Conservation (phyloP, 1,284 basidiomycete genomes). For the Pseudozyma sp. region DNA sequence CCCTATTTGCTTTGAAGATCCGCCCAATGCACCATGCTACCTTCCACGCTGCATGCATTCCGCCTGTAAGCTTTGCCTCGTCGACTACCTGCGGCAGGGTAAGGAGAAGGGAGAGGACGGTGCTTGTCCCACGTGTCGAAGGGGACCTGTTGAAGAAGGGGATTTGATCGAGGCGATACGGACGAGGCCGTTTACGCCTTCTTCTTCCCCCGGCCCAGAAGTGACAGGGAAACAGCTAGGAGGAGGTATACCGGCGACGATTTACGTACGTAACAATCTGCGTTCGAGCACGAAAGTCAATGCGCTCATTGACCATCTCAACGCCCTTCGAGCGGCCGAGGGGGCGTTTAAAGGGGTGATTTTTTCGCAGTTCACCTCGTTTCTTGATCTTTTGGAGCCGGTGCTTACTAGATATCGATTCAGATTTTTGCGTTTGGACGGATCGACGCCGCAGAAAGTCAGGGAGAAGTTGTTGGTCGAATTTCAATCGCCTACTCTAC, state of each 20-base stretch:
- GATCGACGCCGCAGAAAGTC: constrained; percentile 88
- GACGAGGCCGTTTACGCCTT: constrained; percentile 57
- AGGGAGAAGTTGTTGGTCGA: constrained; percentile 80
- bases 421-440: constrained; percentile 76
- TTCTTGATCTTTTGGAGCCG: constrained; percentile 67
- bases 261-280: constrained; percentile 78
- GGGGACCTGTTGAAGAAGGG: constrained; percentile 72
- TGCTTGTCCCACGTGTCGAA: constrained; percentile 60
- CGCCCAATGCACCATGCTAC: constrained; percentile 55
- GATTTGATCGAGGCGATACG: constrained; percentile 72
- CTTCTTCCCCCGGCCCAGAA: not conserved
- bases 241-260: constrained; percentile 7
- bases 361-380: constrained; percentile 70
- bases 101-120: constrained; percentile 77
- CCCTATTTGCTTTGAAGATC: constrained; percentile 68
- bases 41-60: constrained; percentile 69
- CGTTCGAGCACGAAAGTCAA: constrained; percentile 87
- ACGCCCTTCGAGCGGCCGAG: constrained; percentile 73
- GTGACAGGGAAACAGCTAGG: not conserved
- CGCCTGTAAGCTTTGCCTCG: constrained; percentile 82
- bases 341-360: constrained; percentile 68
- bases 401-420: constrained; percentile 51
- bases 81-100: constrained; percentile 77
- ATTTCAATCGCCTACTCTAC: constrained; percentile 75
- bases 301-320: constrained; percentile 78